Evolutionary conservation across 148 eudicot genomes (phyloP).

Genomic region (Vaccinium corymbosum): DNA sequence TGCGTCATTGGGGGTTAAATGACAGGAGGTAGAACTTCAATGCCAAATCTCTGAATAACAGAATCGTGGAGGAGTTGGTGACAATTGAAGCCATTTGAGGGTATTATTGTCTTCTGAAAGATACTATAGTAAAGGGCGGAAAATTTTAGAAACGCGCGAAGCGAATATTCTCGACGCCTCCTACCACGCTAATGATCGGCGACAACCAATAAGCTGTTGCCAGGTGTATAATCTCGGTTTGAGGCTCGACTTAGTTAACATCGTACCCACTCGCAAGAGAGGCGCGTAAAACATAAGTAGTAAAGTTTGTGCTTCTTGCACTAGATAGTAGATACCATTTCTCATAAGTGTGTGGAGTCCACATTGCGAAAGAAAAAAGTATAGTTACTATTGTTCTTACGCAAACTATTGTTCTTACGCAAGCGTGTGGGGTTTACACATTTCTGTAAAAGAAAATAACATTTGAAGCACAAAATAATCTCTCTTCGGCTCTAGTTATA

Average conservation of each 20-base stretch:
- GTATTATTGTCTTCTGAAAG: background rate
- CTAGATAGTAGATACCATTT: no score
- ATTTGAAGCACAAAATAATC: no score
- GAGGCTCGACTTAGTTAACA: background rate
- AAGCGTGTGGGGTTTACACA: no score
- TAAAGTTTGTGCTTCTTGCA: no score
- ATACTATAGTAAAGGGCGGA: background rate
- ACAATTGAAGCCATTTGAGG: background rate
- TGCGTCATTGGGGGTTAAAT: background rate
- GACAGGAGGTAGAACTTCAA: background rate
- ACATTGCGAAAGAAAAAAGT: no score
- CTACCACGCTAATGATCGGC: background rate
- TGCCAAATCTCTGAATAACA: background rate
- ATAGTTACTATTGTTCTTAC: no score
- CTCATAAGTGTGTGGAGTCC: no score
- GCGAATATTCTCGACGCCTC: background rate
- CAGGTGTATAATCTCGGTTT: background rate
- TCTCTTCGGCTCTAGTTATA: no score
- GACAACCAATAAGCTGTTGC: background rate
- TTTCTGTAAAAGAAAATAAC: no score
- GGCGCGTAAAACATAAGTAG: background rate
- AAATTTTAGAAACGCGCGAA: slow-evolving; percentile 3
- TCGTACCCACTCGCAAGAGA: background rate
- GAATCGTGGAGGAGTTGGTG: background rate
- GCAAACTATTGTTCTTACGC: no score